phyloP scores from a whole-genome alignment of 1,284 basidiomycete genomes.

The Tetrapyrgos nigripes region DNA sequence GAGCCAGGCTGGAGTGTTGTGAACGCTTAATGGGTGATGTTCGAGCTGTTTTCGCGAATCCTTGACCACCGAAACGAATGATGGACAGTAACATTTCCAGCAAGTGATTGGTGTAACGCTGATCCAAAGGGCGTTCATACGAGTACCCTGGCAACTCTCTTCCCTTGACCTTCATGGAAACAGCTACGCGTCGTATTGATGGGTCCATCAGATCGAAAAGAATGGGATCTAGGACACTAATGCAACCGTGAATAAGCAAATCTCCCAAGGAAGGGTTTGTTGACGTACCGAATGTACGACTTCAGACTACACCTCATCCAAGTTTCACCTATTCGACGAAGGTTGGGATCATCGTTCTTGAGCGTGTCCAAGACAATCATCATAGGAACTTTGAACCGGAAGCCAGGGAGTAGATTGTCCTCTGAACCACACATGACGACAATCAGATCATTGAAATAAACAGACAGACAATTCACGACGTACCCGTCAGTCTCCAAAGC shows the following conservation, averaged over 20 bases:
- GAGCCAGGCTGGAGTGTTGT: slow-evolving; percentile 60
- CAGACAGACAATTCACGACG: slow-evolving; percentile 23
- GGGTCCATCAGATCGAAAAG: slow-evolving; percentile 82
- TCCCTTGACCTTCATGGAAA: slow-evolving; percentile 60
- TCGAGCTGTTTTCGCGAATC: slow-evolving; percentile 77
- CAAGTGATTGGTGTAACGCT: slow-evolving; percentile 72
- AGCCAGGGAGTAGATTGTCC: slow-evolving; percentile 82
- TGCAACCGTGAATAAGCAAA: slow-evolving; percentile 13
- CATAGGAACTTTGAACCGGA: slow-evolving; percentile 84
- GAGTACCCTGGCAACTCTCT: slow-evolving; percentile 70
- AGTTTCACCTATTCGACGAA: slow-evolving; percentile 85
- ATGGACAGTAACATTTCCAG: slow-evolving; percentile 82
- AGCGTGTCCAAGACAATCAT: slow-evolving; percentile 88
- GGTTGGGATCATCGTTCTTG: slow-evolving; percentile 73
- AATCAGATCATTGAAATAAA: background rate
- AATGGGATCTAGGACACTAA: slow-evolving; percentile 87
- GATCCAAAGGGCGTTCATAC: slow-evolving; percentile 82
- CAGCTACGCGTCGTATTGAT: slow-evolving; percentile 58
- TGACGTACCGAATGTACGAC: slow-evolving; percentile 81
- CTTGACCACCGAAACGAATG: slow-evolving; percentile 87
- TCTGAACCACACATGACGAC: slow-evolving; percentile 52
- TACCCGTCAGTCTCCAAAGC: slow-evolving; percentile 90
- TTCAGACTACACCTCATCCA: slow-evolving; percentile 96
- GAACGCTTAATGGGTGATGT: slow-evolving; percentile 67
- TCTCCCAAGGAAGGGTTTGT: background rate